Base-by-base conservation (phyloP, 2,329 filamentous ascomycete species). In the Phyllosticta ampelicida region DNA sequence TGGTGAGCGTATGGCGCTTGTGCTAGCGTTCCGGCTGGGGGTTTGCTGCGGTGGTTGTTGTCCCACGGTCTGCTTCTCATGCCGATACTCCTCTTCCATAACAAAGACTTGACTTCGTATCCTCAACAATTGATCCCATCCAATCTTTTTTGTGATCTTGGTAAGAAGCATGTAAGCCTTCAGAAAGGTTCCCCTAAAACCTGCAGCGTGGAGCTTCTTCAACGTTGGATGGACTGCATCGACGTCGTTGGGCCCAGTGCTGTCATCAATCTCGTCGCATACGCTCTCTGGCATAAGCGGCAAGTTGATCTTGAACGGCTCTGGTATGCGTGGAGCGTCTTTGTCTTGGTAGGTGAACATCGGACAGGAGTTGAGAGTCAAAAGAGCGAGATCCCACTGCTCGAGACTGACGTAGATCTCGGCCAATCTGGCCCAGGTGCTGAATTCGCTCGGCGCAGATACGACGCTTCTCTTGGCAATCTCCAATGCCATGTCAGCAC, bases 341-440 rank as follows among this genome's bases (percentile, higher is more conserved):
- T 96, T 97, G 74, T 99, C 94, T 73, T 97, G 94, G 72, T 99
- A 97, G 6, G 94, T 99, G 73, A 99, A 99, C 94, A 99, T 99
- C 9, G 94, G 94, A 72, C 94, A 99, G 18, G 94, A 99, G 75
- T 99, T 99, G 55, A 99, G 80, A 3, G 94, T 97, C 5, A 95
- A 85, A 21, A 99, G 80, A 0, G 94, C 94, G 64, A 97, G 84
- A 68, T 97, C 94, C 90, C 94, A 99, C 69, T 95, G 89, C 70
- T 99, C 94, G 74, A 95, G 83, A 54, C 86, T 83, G 58, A 97
- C 89, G 65, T 99, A 99, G 29, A 97, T 87, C 70, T 97, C 90
- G 2, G 91, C 91, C 62, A 99, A 75, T 59, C 91, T 82, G 59
- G 94, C 92, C 94, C 94, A 99, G 0, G 94, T 97, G 56, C 89